These are phyloP conservation scores for Macadamia integrifolia DNA, from an alignment of 164 flowering plant genomes.

Conservation along the genomic window DNA sequence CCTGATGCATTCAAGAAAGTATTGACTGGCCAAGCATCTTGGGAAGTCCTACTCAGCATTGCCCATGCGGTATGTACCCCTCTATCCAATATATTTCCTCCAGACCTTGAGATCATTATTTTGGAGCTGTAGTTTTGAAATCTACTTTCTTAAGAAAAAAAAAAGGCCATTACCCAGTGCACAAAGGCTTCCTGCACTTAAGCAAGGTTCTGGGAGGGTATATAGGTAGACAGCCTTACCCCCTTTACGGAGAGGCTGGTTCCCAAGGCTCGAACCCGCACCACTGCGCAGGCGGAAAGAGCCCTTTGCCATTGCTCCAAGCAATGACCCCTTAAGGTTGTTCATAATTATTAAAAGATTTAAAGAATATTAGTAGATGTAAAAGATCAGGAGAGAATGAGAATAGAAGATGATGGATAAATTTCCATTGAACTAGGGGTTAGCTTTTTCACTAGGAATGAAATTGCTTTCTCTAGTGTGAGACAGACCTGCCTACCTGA, in stretches of 20 bases:
- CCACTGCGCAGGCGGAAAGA: too few relatives aligned
- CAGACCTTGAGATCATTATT: background rate
- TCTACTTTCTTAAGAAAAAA: background rate
- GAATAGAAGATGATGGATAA: background rate
- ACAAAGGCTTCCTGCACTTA: too few relatives aligned
- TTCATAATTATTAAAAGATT: background rate
- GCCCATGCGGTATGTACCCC: constrained; percentile 56
- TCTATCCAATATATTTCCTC: background rate
- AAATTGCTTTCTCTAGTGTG: background rate
- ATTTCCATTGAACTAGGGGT: background rate
- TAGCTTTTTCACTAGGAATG: background rate
- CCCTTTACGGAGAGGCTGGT: too few relatives aligned
- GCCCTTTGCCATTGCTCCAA: too few relatives aligned
- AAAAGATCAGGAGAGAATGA: background rate
- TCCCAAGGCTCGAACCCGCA: too few relatives aligned
- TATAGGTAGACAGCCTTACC: too few relatives aligned
- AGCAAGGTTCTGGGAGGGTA: too few relatives aligned
- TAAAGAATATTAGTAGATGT: background rate
- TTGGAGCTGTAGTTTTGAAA: background rate
- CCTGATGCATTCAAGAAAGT: constrained; percentile 89
- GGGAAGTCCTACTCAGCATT: constrained; percentile 67
- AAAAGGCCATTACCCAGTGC: too few relatives aligned
- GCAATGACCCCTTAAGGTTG: background rate
- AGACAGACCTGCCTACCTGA: background rate
- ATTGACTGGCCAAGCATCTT: constrained; percentile 85